These are phyloP conservation scores for Coemansia nantahalensis DNA, from an alignment of 192 early-diverging fungal genomes.

Conservation along the genomic window DNA sequence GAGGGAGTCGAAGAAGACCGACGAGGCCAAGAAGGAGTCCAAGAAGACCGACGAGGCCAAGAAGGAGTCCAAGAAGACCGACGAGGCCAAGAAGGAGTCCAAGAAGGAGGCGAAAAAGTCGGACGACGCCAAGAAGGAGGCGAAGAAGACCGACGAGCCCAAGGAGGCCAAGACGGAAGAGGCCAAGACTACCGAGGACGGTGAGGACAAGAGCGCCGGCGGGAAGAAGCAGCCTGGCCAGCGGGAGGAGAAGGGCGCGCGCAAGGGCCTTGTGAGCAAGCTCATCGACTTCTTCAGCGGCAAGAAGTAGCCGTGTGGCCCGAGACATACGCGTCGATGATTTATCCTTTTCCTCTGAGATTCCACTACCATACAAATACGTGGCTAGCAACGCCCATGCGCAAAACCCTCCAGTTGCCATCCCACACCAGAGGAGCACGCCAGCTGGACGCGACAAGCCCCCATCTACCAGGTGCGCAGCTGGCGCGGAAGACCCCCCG, in stretches of 20 bases:
- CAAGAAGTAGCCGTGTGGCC: constrained; percentile 34
- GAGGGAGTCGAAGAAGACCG: constrained; percentile 4
- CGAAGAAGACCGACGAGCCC: constrained; percentile 9
- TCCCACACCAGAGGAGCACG: too few relatives aligned
- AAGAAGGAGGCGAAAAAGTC: constrained; percentile 10
- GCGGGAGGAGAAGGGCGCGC: constrained; percentile 37
- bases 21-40: not conserved
- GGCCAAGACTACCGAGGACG: not conserved
- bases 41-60: constrained; percentile 3
- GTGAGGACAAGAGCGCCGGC: constrained; percentile 10
- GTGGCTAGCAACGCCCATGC: too few relatives aligned
- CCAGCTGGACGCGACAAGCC: too few relatives aligned
- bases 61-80: constrained; percentile 5
- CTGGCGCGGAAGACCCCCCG: too few relatives aligned
- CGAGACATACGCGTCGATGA: too few relatives aligned
- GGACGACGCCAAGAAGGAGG: constrained; percentile 8
- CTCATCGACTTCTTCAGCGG: constrained; percentile 53
- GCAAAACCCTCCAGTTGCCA: too few relatives aligned
- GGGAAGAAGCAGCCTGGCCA: constrained; percentile 41
- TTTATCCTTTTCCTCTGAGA: constrained; percentile 3
- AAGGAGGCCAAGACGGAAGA: constrained; percentile 11
- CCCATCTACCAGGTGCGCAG: too few relatives aligned
- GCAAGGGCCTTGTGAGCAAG: constrained; percentile 48
- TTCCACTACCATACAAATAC: constrained; percentile 3
- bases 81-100: not conserved